phyloP scores from a whole-genome alignment of 177 flowering plant genomes.

The Telopea speciosissima region DNA sequence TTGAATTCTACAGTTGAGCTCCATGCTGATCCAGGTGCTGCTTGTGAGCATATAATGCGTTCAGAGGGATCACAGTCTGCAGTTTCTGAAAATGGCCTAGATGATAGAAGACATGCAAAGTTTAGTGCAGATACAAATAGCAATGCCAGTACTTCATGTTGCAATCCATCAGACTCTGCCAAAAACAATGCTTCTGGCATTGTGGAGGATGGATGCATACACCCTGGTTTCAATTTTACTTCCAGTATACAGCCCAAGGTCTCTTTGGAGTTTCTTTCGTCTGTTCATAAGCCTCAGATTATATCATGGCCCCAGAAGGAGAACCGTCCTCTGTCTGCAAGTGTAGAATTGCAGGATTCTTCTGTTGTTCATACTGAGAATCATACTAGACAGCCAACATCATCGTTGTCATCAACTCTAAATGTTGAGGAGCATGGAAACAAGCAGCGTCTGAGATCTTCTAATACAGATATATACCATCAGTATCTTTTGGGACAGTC shows the following conservation, averaged over 20 bases:
- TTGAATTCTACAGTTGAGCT: conserved; percentile 9
- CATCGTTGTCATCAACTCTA: conserved; percentile 8
- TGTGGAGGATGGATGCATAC: conserved; percentile 12
- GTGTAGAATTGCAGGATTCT: conserved; percentile 16
- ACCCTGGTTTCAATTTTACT: conserved; percentile 16
- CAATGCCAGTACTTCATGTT: background rate
- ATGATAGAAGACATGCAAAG: conserved; percentile 6
- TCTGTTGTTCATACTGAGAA: conserved; percentile 15
- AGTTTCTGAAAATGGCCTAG: conserved; percentile 6
- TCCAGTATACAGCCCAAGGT: conserved; percentile 15
- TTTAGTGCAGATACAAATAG: conserved; percentile 9
- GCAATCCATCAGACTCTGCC: conserved; percentile 13
- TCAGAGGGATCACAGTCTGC: background rate
- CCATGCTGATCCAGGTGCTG: background rate
- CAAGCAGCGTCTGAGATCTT: conserved; percentile 15
- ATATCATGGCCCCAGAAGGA: conserved; percentile 24
- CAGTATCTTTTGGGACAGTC: conserved; percentile 14
- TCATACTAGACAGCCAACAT: conserved; percentile 1
- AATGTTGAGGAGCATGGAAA: conserved; percentile 18
- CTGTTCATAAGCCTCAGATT: conserved; percentile 19
- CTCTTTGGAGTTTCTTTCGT: conserved; percentile 15
- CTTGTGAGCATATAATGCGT: background rate
- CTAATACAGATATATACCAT: conserved; percentile 15
- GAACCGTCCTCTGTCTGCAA: conserved; percentile 14
- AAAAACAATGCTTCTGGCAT: conserved; percentile 1